Evolutionary conservation across 805 yeast species (phyloP).

Genomic region (Metschnikowia shivogae): DNA sequence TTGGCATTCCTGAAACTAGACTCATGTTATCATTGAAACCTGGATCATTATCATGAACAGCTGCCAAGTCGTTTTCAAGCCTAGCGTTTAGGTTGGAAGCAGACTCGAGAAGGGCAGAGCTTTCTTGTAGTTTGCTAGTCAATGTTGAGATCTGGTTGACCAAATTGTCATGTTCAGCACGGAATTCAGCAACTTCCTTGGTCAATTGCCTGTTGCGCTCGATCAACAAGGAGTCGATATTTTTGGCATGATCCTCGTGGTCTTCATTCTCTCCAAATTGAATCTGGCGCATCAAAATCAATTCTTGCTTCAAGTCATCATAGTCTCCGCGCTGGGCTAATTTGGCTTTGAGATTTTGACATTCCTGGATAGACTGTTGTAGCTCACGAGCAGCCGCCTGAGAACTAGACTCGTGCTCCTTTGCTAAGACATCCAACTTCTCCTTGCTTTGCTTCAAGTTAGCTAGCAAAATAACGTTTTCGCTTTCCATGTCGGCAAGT

Average conservation of each 20-base stretch:
- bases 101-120: slow-evolving; percentile 36
- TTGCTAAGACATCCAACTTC: slow-evolving; percentile 19
- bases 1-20: slow-evolving; percentile 56
- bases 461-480: slow-evolving; percentile 60
- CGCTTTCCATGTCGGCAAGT: slow-evolving; percentile 58
- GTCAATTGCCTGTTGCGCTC: slow-evolving; percentile 71
- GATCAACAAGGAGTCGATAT: slow-evolving; percentile 57
- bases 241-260: slow-evolving; percentile 26
- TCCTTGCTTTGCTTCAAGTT: slow-evolving; percentile 49
- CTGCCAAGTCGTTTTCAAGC: slow-evolving; percentile 71
- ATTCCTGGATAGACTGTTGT: slow-evolving; percentile 46
- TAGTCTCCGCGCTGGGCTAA: slow-evolving; percentile 60
- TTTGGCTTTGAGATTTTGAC: slow-evolving; percentile 45
- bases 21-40: slow-evolving; percentile 58
- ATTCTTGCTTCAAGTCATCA: slow-evolving; percentile 74
- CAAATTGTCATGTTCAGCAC: slow-evolving; percentile 55
- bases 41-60: slow-evolving; percentile 44
- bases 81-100: slow-evolving; percentile 49
- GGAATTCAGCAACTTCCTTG: slow-evolving; percentile 59
- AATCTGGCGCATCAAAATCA: slow-evolving; percentile 65
- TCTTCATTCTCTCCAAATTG: slow-evolving; percentile 58
- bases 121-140: slow-evolving; percentile 30
- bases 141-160: slow-evolving; percentile 38
- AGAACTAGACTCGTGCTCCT: slow-evolving; percentile 29
- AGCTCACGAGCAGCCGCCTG: slow-evolving; percentile 45